Evolutionary conservation across 257 asterid species (phyloP), one percentile per base, ranked within the genome.

Genomic region (Prunella vulgaris): DNA sequence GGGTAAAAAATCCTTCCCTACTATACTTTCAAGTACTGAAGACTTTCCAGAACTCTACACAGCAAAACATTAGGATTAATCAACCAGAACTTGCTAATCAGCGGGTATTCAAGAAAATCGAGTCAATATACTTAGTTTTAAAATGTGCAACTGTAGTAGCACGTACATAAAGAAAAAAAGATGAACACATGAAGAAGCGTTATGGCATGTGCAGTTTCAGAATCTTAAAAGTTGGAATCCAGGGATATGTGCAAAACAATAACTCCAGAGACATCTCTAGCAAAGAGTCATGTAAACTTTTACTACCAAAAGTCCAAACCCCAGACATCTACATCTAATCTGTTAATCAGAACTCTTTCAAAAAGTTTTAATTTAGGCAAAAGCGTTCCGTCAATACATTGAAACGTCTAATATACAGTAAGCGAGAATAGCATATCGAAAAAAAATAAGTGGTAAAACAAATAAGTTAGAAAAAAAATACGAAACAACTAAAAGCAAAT

Each of bases 11-110:
- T 94, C 99, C 83, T 92, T 91, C 49, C 97, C 99, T 8, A 94
- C 97, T 74, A 91, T 60, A 83, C 99, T 94, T 82, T 94, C 99
- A 10, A 94, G 99, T 25, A 90, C 99, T 10, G 99, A 94, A 51
- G 99, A 94, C 81, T 94, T 94, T 59, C 99, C 97, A 78, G 97
- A 94, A 70, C 99, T 94, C 99, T 94, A 77, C 28, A 77, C 18
- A 70, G 44, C 74, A 78, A 17, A 71, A 49, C 52, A 6, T 59
- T 1, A 25, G 66, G 71, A 46, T 71, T 64, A 67, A 21, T 5
- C 25, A 76, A 58, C 22, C 15, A 12, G 51, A 57, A 65, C 44
- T 46, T 25, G 70, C 24, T 69, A 64, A 66, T 51, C 27, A 77
- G 33, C 25, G 24, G 13, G 37, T 15, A 24, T 20, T 53, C 27